Base-by-base conservation (phyloP, 805 yeast genomes). In the Vanderwaltozyma tropicalis region DNA sequence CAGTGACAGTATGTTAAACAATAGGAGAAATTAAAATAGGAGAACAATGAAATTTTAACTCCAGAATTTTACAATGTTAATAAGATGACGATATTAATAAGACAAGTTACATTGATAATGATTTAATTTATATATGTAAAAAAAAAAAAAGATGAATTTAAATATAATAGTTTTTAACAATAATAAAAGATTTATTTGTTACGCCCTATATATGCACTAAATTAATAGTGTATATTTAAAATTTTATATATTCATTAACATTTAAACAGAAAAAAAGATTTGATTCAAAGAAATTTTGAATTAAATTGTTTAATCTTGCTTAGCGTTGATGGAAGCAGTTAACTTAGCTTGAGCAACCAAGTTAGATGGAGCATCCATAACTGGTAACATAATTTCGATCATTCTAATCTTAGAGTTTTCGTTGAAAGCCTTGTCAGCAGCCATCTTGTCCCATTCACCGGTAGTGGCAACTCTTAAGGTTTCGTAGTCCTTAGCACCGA, bases 271-370 rank as follows among this genome's bases (percentile, higher is more conserved):
- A 35, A 33, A 35, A 31, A 33, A 32, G 34, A 19, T 17, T 17
- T 29, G 22, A 28, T 28, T 21, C 6, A 31, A 28, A n/a, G n/a
- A n/a, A n/a, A n/a, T n/a, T n/a, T n/a, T 34, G 36, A 24, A 29
- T 31, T 37, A 41, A 29, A 18, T 24, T 20, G 38, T 38, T 47
- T 47, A 51, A 48, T 31, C 47, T 76, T 57, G 59, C 52, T 57
- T 59, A 39, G 63, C 64, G 56, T 71, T 72, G 46, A 62, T 62
- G 41, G 65, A 53, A 44, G 76, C 76, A 38, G 78, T 68, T 51
- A 78, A 63, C 61, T 76, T 69, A 40, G 83, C 85, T 66, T 78
- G 86, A 56, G 68, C 71, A 44, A 73, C 69, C 63, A 83, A 72
- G 57, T 73, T 71, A 40, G 63, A 64, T 49, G 83, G 82, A 43